Percentiles rank a stretch among this genome's conserved stretches.
phyloP scores from a whole-genome alignment of 2,329 filamentous ascomycete species.

The Ophiosphaerella narmari region DNA sequence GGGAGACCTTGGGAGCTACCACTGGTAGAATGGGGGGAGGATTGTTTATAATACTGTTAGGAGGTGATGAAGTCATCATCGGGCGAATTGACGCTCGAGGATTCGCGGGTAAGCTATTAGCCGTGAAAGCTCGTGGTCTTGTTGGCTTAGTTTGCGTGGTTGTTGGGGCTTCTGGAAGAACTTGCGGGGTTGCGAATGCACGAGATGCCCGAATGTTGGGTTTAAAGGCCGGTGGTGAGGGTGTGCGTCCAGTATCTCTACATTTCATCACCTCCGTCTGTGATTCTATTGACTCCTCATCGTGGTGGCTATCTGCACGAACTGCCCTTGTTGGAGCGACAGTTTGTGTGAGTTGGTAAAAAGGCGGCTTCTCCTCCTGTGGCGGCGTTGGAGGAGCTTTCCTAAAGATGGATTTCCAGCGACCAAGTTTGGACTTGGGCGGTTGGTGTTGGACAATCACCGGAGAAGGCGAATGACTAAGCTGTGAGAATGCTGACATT shows the following conservation, averaged over 20 bases:
- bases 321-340: conserved; percentile 16
- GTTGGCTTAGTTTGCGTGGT: not conserved
- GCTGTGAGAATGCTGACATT: conserved; percentile 13
- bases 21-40: conserved; percentile 23
- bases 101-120: conserved; percentile 20
- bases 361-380: conserved; percentile 31
- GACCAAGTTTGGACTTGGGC: conserved; percentile 42
- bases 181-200: conserved; percentile 20
- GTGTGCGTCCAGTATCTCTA: conserved; percentile 19
- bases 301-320: conserved; percentile 41
- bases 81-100: conserved; percentile 14
- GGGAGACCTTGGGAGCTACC: conserved; percentile 15
- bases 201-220: conserved; percentile 37
- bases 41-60: conserved; percentile 10
- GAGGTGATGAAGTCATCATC: conserved; percentile 21
- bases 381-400: conserved; percentile 30
- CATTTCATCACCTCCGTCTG: conserved; percentile 15
- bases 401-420: conserved; percentile 48
- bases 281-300: conserved; percentile 30
- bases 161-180: conserved; percentile 8
- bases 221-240: conserved; percentile 36
- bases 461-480: conserved; percentile 11
- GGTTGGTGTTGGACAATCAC: conserved; percentile 16
- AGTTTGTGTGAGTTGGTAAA: conserved; percentile 42
- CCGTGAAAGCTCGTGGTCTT: conserved; percentile 25